Percentiles rank a stretch among this genome's conserved stretches.
Evolutionary conservation across 148 eudicot genomes (phyloP).

Genomic region (Vaccinium myrtillus): DNA sequence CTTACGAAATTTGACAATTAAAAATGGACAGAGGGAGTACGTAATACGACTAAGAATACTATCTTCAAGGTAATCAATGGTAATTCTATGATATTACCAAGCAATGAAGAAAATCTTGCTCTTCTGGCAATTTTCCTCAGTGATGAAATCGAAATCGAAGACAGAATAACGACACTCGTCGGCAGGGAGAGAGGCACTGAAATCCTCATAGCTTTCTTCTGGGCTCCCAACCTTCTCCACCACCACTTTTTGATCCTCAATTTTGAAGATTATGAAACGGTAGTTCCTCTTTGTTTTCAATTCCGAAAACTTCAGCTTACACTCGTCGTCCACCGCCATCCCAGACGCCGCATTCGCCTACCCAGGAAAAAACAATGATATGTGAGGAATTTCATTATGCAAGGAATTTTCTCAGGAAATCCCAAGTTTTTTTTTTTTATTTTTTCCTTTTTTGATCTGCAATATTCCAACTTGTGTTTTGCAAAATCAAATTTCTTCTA

Average conservation of each 20-base stretch:
- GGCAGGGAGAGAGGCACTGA: conserved; percentile 61
- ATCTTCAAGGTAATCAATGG: neutral
- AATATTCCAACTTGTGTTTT: too few species aligned
- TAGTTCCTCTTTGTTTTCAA: conserved; percentile 63
- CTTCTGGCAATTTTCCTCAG: conserved; percentile 81
- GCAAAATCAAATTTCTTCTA: neutral
- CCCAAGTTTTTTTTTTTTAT: neutral
- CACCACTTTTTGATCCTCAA: conserved; percentile 71
- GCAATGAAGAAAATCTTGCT: conserved; percentile 91
- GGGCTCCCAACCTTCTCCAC: conserved; percentile 68
- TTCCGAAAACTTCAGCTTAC: conserved; percentile 69
- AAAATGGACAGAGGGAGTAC: too few species aligned
- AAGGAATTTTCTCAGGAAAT: neutral
- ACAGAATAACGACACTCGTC: conserved; percentile 85
- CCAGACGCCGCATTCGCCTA: conserved; percentile 85
- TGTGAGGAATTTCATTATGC: neutral
- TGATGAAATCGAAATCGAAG: conserved; percentile 71
- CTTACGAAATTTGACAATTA: too few species aligned
- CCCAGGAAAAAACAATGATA: neutral
- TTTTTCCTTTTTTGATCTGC: too few species aligned
- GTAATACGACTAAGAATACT: too few species aligned
- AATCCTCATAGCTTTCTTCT: conserved; percentile 62
- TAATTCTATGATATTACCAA: conserved; percentile 36
- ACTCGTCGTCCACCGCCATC: conserved; percentile 71
- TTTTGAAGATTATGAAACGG: conserved; percentile 61